Conservation (phyloP, 2,329 filamentous ascomycete species). For the Aspergillus sp. region DNA sequence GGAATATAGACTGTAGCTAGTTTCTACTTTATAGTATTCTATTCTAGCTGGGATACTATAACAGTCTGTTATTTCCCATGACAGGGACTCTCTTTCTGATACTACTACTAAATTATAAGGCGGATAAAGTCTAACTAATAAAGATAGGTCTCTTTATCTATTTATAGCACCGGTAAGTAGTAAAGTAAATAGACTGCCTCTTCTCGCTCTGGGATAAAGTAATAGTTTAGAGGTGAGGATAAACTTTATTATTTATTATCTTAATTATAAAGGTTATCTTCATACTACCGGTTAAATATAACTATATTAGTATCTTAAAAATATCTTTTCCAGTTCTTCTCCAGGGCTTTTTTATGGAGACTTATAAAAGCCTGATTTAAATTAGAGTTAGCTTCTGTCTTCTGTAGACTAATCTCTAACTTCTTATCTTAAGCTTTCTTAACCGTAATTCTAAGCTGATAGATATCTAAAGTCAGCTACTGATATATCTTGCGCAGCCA, state of each 20-base stretch:
- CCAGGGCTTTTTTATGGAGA: slow-evolving; percentile 4
- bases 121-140: slow-evolving; percentile 4
- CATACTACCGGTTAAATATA: slow-evolving; percentile 21
- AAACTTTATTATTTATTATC: background rate
- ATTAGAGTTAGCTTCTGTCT: slow-evolving; percentile 12
- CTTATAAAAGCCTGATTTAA: background rate
- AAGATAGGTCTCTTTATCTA: slow-evolving; percentile 7
- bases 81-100: slow-evolving; percentile 10
- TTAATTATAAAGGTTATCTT: background rate
- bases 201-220: slow-evolving; percentile 14
- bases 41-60: background rate
- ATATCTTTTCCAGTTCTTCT: slow-evolving; percentile 18
- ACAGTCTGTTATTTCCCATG: slow-evolving; percentile 4
- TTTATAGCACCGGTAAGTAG: slow-evolving; percentile 4
- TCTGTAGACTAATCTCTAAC: slow-evolving; percentile 8
- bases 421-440: slow-evolving; percentile 6
- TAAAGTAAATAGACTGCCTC: slow-evolving; percentile 12
- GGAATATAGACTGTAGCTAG: background rate
- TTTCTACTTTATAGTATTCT: background rate
- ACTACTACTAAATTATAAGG: slow-evolving; percentile 14
- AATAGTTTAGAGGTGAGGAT: background rate
- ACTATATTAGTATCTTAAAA: slow-evolving; percentile 22
- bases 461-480: slow-evolving; percentile 9
- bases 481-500: slow-evolving; percentile 4
- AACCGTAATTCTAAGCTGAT: slow-evolving; percentile 3